Conservation (phyloP, 2,329 filamentous ascomycete species). For the Colletotrichum cordylinicola region DNA sequence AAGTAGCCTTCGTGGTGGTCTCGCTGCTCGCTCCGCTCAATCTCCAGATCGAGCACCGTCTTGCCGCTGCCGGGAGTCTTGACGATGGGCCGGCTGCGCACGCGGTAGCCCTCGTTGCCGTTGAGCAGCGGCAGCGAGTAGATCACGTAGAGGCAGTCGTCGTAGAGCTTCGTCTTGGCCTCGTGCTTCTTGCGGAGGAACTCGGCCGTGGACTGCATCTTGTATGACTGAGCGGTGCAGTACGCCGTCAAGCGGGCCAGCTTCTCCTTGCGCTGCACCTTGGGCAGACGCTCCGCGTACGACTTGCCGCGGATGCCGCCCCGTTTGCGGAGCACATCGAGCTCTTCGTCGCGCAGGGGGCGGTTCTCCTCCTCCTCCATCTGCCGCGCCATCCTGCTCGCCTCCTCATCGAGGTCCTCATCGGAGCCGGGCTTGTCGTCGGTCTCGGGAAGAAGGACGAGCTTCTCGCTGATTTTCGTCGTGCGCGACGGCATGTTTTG, state of each 20-base stretch:
- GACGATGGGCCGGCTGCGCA: conserved; percentile 88
- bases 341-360: conserved; percentile 72
- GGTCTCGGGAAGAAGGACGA: conserved; percentile 92
- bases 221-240: conserved; percentile 93
- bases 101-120: conserved; percentile 83
- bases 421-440: conserved; percentile 58
- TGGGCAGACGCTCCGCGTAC: conserved; percentile 92
- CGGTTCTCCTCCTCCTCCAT: conserved; percentile 64
- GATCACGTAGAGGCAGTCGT: conserved; percentile 95
- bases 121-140: conserved; percentile 91
- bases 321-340: conserved; percentile 66
- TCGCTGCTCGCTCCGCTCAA: conserved; percentile 88
- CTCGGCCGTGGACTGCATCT: conserved; percentile 84
- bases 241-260: conserved; percentile 92
- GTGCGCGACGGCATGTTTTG: conserved; percentile 80
- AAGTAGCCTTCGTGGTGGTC: conserved; percentile 94
- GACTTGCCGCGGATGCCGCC: conserved; percentile 78
- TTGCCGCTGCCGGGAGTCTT: conserved; percentile 91
- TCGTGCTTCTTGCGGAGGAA: conserved; percentile 89
- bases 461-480: conserved; percentile 93
- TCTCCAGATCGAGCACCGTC: conserved; percentile 91
- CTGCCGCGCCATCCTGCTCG: conserved; percentile 36
- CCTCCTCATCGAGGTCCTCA: conserved; percentile 58
- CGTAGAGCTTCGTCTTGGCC: conserved; percentile 94
- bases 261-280: conserved; percentile 85